Evolutionary conservation across 2,329 filamentous ascomycete species (phyloP), one percentile per base, ranked within the genome.

Genomic region (Fusarium sp.): DNA sequence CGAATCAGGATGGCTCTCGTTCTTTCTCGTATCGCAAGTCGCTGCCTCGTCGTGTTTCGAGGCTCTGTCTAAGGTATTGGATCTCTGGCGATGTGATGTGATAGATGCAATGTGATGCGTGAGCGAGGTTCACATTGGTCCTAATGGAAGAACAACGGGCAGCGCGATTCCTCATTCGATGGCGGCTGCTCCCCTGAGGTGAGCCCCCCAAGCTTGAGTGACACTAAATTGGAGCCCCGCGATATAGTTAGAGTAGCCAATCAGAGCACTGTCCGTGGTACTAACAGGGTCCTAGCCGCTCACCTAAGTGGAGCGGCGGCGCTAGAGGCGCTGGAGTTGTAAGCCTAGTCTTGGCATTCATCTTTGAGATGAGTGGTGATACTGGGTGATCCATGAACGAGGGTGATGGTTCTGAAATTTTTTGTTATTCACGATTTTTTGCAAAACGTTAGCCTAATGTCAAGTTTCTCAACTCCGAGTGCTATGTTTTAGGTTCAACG

Each of bases 161-260:
- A 69, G 60, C 66, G 55, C 67, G 76, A 63, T 74, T 60, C 76
- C 68, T 74, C 70, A 78, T 78, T 77, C 76, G 76, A 68, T 67
- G 70, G 58, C 70, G 67, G 66, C 51, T 78, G 55, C 66, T 74
- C 75, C 76, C 76, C 76, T 78, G 76, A 78, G 59, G 66, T 66
- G 67, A 70, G 68, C 61, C 66, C 64, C 69, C 72, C 68, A 45
- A 70, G 66, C 63, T 75, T 71, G 65, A 51, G 70, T 74, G 63
- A 63, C 77, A 77, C 74, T 72, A 78, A 76, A 77, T 78, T 77
- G 72, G 75, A 70, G 71, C 64, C 74, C 76, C 76, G 71, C 76
- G 73, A 36, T 39, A 20, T 54, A n/a, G 52, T 35, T n/a, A 9
- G 22, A n/a, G 18, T 26, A 44, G 9, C 76, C 76, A 78, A 78